phyloP scores from a whole-genome alignment of 495 filamentous ascomycete species.

The Arthonia radiata region DNA sequence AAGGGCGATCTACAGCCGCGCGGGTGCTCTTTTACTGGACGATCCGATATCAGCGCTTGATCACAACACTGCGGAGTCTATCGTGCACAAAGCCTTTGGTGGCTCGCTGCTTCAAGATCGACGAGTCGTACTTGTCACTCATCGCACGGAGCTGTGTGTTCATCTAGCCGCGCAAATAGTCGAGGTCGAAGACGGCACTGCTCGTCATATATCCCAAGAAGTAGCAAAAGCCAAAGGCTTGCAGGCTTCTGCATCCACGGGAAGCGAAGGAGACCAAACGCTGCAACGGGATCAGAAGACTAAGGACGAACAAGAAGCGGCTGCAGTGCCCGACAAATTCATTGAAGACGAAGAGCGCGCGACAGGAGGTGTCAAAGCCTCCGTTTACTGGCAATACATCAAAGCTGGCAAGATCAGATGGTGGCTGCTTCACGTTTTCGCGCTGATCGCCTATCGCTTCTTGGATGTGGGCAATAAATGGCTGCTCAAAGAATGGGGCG shows the following conservation, averaged over 20 bases:
- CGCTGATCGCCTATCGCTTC: slow-evolving; percentile 21
- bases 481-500: slow-evolving; percentile 72
- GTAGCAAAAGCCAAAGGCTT: slow-evolving; percentile 6
- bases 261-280: slow-evolving; percentile 8
- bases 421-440: slow-evolving; percentile 29
- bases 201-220: slow-evolving; percentile 7
- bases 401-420: slow-evolving; percentile 46
- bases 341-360: slow-evolving; percentile 58
- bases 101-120: slow-evolving; percentile 37
- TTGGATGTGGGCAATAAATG: slow-evolving; percentile 37
- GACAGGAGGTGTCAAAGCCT: slow-evolving; percentile 45
- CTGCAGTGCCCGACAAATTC: slow-evolving; percentile 44
- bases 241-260: slow-evolving; percentile 10
- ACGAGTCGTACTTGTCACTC: slow-evolving; percentile 49
- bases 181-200: slow-evolving; percentile 32
- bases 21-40: slow-evolving; percentile 14
- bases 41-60: slow-evolving; percentile 23
- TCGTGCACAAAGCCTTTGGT: slow-evolving; percentile 40
- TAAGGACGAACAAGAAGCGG: slow-evolving; percentile 23
- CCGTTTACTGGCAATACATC: slow-evolving; percentile 64
- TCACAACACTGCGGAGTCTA: slow-evolving; percentile 50
- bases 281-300: slow-evolving; percentile 9
- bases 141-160: slow-evolving; percentile 44
- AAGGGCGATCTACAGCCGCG: slow-evolving; percentile 15
- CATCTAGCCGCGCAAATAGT: slow-evolving; percentile 41